These are phyloP conservation scores for Rubroboletus satanas DNA, from an alignment of 768 basidiomycete genomes.

Conservation along the genomic window DNA sequence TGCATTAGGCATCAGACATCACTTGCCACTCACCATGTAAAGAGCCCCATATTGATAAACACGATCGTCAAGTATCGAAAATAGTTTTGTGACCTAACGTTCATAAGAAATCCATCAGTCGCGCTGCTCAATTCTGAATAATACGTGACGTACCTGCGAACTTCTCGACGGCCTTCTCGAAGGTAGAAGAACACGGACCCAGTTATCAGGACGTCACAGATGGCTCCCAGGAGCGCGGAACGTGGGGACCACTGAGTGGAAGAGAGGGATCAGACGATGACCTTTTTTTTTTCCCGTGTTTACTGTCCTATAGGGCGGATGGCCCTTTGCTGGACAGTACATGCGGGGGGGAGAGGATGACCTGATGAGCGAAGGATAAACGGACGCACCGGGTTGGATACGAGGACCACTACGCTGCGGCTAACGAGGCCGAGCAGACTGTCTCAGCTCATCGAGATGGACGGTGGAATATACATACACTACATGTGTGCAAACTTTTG, in stretches of 20 bases:
- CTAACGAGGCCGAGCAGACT: not conserved
- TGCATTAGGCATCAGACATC: not conserved
- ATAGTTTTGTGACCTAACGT: constrained; percentile 3
- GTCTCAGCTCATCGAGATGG: not conserved
- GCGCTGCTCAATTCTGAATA: not conserved
- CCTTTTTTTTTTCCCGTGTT: too few relatives aligned
- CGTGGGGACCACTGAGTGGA: constrained; percentile 10
- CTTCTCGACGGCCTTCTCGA: constrained; percentile 7
- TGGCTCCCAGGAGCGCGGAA: constrained; percentile 26
- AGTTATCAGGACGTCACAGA: constrained; percentile 14
- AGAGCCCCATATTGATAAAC: constrained; percentile 12
- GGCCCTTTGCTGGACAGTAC: too few relatives aligned
- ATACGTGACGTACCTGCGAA: constrained; percentile 1
- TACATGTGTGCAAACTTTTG: not conserved
- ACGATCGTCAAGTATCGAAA: constrained; percentile 9
- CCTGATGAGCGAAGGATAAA: too few relatives aligned
- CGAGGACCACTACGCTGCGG: not conserved
- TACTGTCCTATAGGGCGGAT: too few relatives aligned
- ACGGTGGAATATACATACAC: not conserved
- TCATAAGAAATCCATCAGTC: not conserved
- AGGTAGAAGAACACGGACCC: constrained; percentile 21
- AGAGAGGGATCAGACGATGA: not conserved
- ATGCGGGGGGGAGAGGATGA: too few relatives aligned
- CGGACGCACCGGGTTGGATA: not conserved
- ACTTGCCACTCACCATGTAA: constrained; percentile 5